Base-by-base conservation (phyloP, 495 filamentous ascomycete genomes). In the Immersiella caudata region DNA sequence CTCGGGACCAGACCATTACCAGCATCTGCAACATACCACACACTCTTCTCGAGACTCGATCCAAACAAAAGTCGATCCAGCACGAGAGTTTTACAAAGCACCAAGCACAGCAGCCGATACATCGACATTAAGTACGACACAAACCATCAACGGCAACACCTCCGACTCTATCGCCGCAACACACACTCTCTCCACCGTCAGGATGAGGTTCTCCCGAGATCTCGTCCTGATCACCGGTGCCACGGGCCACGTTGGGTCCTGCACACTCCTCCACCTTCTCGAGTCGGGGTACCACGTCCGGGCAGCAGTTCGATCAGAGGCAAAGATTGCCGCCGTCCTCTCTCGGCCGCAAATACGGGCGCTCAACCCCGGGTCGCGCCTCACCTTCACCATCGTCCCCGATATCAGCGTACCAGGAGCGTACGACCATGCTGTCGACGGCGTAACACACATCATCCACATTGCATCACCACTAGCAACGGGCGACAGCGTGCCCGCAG, bases 391-490 rank as follows among this genome's bases (percentile, higher is more conserved):
- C 40, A 70, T 83, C 21, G 77, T 88, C 1, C 80, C 84, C 33
- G 83, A 86, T 67, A 79, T 86, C 52, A 64, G 78, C 0, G 72
- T 69, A 1, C 67, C 77, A 0, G 78, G 76, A 8, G 82, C 81
- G 14, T 86, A 81, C 68, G 78, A 83, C 61, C 62, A 78, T 22
- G 82, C 80, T 11, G 76, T 84, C 25, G 73, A 82, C 46, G 83
- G 75, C 36, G 82, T 80, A 0, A 80, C 76, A 25, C 80, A 80
- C 65, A 76, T 86, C 63, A 79, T 87, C 65, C 85, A 88, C 68
- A 70, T 84, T 29, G 85, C 86, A 0, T 83, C 83, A 50, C 84
- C 85, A 0, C 58, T 80, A 74, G 88, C 89, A 60, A 79, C 79
- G 67, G 84, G 82, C 58, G 79, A 82, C 71, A 82, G 84, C 25